phyloP scores from a whole-genome alignment of 2,329 filamentous ascomycete genomes.

The Dothistroma pini region DNA sequence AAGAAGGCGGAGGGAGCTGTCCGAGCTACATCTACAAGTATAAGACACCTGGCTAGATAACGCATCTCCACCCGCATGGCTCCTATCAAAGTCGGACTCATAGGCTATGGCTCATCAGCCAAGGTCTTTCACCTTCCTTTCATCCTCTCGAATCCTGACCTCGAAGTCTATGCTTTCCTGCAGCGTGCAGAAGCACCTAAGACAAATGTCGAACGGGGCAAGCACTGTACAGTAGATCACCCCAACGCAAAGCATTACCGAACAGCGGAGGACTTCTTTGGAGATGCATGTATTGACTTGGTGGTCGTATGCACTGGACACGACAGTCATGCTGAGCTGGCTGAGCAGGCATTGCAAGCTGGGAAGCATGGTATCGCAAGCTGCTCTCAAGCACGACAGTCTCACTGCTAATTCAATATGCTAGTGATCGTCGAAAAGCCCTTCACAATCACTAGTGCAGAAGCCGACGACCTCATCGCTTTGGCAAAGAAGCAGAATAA shows the following conservation, averaged over 20 bases:
- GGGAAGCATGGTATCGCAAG: slow-evolving; percentile 38
- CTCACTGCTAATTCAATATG: background rate
- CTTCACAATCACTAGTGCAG: slow-evolving; percentile 33
- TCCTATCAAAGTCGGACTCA: slow-evolving; percentile 47
- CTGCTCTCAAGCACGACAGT: background rate
- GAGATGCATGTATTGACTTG: slow-evolving; percentile 34
- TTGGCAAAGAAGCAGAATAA: slow-evolving; percentile 31
- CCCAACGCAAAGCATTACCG: slow-evolving; percentile 39
- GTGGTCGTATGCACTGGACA: slow-evolving; percentile 37
- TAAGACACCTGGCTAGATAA: background rate
- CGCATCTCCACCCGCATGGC: slow-evolving; percentile 13
- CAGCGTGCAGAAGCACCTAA: slow-evolving; percentile 45
- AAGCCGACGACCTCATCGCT: slow-evolving; percentile 36
- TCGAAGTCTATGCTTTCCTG: slow-evolving; percentile 47
- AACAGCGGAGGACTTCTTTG: slow-evolving; percentile 36
- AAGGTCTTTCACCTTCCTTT: slow-evolving; percentile 52
- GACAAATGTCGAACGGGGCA: slow-evolving; percentile 30
- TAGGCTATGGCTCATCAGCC: slow-evolving; percentile 50
- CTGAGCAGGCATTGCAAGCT: slow-evolving; percentile 33
- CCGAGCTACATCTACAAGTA: slow-evolving; percentile 8
- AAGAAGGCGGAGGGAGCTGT: slow-evolving; percentile 6
- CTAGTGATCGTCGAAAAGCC: slow-evolving; percentile 41
- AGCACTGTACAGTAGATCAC: slow-evolving; percentile 50
- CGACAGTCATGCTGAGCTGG: slow-evolving; percentile 33
- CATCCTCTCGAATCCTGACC: slow-evolving; percentile 46